phyloP scores from a whole-genome alignment of 805 yeast species.

The Myxozyma kluyveri region DNA sequence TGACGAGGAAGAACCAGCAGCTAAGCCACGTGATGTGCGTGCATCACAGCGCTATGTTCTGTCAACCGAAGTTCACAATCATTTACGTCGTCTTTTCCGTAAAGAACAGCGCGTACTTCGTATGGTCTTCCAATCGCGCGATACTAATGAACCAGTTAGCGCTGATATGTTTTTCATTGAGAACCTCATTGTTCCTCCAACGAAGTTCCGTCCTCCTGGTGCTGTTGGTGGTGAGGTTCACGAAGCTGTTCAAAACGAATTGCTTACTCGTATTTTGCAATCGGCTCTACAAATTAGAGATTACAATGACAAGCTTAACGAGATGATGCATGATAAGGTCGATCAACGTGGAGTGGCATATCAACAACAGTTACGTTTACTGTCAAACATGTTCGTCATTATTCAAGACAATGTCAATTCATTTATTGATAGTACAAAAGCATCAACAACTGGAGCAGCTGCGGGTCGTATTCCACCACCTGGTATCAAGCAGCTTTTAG shows the following conservation, averaged over 20 bases:
- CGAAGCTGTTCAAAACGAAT: conserved; percentile 89
- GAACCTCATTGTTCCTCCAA: conserved; percentile 89
- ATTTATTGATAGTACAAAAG: conserved; percentile 88
- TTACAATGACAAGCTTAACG: conserved; percentile 76
- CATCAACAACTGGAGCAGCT: conserved; percentile 58
- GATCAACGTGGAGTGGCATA: conserved; percentile 34
- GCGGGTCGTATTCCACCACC: conserved; percentile 77
- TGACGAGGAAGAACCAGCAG: conserved; percentile 39
- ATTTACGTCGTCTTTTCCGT: conserved; percentile 69
- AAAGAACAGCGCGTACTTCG: conserved; percentile 67
- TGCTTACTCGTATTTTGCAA: conserved; percentile 72
- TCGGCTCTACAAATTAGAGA: conserved; percentile 83
- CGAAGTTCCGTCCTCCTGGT: conserved; percentile 94
- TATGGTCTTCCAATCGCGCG: conserved; percentile 79
- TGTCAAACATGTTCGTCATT: conserved; percentile 94
- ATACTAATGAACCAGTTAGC: conserved; percentile 46
- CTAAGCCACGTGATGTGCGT: neutral
- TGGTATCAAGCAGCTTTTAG: conserved; percentile 95
- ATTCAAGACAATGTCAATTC: conserved; percentile 94
- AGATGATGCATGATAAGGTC: conserved; percentile 50
- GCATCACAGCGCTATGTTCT: conserved; percentile 68
- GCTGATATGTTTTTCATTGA: conserved; percentile 91
- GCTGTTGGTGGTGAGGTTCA: conserved; percentile 95
- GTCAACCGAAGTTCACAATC: conserved; percentile 81
- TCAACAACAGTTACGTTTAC: conserved; percentile 58